These are phyloP conservation scores for Mortierella sp. DNA, from an alignment of 371 early-diverging fungal genomes.

Conservation along the genomic window DNA sequence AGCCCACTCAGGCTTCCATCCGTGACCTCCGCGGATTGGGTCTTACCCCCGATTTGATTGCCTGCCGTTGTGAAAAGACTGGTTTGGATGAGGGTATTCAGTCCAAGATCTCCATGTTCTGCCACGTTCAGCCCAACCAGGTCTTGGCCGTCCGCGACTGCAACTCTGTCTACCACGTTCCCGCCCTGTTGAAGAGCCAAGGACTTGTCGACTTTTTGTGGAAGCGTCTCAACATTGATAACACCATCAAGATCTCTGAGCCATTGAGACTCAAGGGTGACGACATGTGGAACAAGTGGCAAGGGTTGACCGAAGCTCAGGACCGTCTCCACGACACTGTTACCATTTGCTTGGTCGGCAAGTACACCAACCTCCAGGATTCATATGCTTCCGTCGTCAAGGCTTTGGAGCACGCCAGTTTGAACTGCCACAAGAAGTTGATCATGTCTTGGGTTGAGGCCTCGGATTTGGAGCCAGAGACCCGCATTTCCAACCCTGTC, in stretches of 20 bases:
- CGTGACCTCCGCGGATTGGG: constrained; percentile 97
- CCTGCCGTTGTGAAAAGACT: constrained; percentile 91
- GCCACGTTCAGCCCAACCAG: constrained; percentile 94
- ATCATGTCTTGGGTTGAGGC: constrained; percentile 96
- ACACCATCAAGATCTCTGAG: constrained; percentile 62
- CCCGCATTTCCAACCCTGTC: constrained; percentile 80
- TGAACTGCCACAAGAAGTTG: constrained; percentile 87
- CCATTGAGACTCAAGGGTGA: constrained; percentile 71
- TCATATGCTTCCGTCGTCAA: constrained; percentile 98
- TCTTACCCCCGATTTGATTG: constrained; percentile 97
- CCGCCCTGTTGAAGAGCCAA: constrained; percentile 89
- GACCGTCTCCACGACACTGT: constrained; percentile 89
- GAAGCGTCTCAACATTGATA: constrained; percentile 83
- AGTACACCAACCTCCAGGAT: constrained; percentile 96
- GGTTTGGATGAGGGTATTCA: constrained; percentile 84
- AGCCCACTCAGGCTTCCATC: constrained; percentile 97
- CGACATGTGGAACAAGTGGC: constrained; percentile 86
- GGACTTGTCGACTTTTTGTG: constrained; percentile 87
- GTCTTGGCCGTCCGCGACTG: constrained; percentile 96
- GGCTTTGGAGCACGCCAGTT: constrained; percentile 94
- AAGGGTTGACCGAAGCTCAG: constrained; percentile 78
- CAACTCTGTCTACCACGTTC: constrained; percentile 96
- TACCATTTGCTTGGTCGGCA: constrained; percentile 96
- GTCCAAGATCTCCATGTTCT: constrained; percentile 98
- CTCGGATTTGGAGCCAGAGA: constrained; percentile 85